Conservation (phyloP, 805 yeast genomes). For the Yamadazyma philogaea region DNA sequence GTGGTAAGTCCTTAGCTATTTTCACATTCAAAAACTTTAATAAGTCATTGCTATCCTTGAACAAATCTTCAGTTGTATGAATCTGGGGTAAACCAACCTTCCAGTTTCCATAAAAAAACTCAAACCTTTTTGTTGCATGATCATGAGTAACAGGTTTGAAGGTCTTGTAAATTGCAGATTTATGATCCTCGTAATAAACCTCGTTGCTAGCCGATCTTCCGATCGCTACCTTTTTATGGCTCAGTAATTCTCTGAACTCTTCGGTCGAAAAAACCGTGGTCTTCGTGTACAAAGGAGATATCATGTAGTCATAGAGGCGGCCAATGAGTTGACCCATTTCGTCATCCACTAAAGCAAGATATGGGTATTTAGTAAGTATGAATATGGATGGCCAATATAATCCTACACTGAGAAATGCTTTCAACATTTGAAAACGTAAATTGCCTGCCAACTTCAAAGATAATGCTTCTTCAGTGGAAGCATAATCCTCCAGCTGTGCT, state of each 20-base stretch:
- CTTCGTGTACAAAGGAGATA: constrained; percentile 47
- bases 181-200: constrained; percentile 26
- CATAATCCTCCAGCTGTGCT: not conserved
- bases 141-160: constrained; percentile 29
- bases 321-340: constrained; percentile 47
- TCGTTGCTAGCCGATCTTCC: constrained; percentile 21
- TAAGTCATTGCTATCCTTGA: constrained; percentile 40
- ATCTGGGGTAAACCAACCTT: constrained; percentile 34
- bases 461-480: not conserved
- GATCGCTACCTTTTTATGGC: constrained; percentile 21
- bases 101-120: constrained; percentile 54
- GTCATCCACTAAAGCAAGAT: constrained; percentile 51
- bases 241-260: constrained; percentile 22
- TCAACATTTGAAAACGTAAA: constrained; percentile 40
- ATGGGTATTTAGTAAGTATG: constrained; percentile 61
- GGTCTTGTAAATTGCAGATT: constrained; percentile 19
- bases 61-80: constrained; percentile 40
- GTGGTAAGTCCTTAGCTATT: constrained; percentile 44
- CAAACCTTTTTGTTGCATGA: constrained; percentile 23
- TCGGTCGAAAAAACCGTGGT: constrained; percentile 17
- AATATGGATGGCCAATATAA: constrained; percentile 59
- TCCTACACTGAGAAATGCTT: constrained; percentile 56
- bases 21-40: constrained; percentile 55
- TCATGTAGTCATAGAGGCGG: constrained; percentile 45
- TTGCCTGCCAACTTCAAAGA: constrained; percentile 4